These are phyloP conservation scores for Graphilbum sp. DNA, from an alignment of 2,329 filamentous ascomycete genomes.

Conservation along the genomic window DNA sequence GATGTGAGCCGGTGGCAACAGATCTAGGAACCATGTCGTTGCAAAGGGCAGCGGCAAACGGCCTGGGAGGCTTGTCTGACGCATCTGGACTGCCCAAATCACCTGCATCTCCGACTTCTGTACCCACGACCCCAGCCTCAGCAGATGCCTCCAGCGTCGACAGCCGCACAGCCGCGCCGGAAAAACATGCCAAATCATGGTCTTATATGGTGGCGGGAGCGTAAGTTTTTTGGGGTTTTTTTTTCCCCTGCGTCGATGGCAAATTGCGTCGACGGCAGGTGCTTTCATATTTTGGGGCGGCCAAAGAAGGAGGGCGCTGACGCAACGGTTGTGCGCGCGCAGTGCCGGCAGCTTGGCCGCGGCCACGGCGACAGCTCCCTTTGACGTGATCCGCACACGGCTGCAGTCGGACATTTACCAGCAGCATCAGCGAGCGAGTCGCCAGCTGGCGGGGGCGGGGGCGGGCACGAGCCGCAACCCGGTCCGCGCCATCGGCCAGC, in stretches of 20 bases:
- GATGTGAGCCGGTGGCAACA: neutral
- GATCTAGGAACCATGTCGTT: constrained; percentile 4
- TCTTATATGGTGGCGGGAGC: constrained; percentile 84
- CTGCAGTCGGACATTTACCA: constrained; percentile 94
- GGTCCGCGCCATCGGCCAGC: constrained; percentile 48
- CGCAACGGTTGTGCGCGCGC: no score
- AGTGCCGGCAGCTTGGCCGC: constrained; percentile 84
- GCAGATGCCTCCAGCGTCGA: neutral
- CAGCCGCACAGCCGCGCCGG: constrained; percentile 15
- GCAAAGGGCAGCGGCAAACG: constrained; percentile 2
- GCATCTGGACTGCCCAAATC: neutral
- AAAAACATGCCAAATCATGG: constrained; percentile 53
- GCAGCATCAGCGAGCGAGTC: constrained; percentile 54
- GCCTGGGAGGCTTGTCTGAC: constrained; percentile 4
- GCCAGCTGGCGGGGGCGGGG: no score
- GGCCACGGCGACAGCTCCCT: constrained; percentile 79
- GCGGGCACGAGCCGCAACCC: constrained; percentile 40
- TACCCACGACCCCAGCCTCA: no score
- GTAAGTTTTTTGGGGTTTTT: constrained; percentile 31
- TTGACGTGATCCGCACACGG: constrained; percentile 86
- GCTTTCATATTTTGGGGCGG: no score
- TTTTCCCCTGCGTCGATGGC: neutral
- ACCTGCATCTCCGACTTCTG: neutral
- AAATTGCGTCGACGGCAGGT: neutral
- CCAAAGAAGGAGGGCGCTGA: no score